Evolutionary conservation across 306 rosid species (phyloP), one percentile per base, ranked within the genome.

Genomic region (Quercus berberidifolia): DNA sequence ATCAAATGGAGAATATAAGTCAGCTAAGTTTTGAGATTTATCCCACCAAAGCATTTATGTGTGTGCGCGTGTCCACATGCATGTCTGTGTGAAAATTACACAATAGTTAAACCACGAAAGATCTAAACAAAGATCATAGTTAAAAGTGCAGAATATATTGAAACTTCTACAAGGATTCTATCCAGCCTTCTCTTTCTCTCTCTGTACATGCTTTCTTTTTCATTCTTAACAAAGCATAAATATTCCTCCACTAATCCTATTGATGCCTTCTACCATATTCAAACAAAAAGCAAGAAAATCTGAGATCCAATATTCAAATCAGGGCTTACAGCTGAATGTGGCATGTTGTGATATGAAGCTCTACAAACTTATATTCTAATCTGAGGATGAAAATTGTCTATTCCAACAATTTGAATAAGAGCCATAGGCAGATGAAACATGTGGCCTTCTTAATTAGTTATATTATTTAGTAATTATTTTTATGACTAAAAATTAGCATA

Each of bases 1-100:
- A 46, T 38, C 33, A 77, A 35, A 76, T 18, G 54, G 75, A 74
- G 41, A 38, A 73, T 43, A 76, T 81, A 55, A 85, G 33, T 75
- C 71, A 31, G 69, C 76, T 64, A 17, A 64, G 5, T 64, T 28
- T 64, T 30, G 70, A 64, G 21, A 64, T 26, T 17, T 64, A 30
- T 64, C 70, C 70, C 69, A 62, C 31, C 31, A 62, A 13, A 23
- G 31, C 68, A 60, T 23, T 3, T 7, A 59, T 59, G 28, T 60
- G 14, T 23, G 31, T 11, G 15, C 1, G 67, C 1, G 3, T 3
- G 6, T 10, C 15, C 23, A 25, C 18, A 7, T 59, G 67, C 1
- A 8, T 10, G 15, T 23, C 3, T 59, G 67, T 12, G 13, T 59
- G 67, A 59, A 59, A 28, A 25, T 23, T 59, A 59, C 28, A 59